phyloP scores from a whole-genome alignment of 164 flowering plant species.

The Platanus orientalis region DNA sequence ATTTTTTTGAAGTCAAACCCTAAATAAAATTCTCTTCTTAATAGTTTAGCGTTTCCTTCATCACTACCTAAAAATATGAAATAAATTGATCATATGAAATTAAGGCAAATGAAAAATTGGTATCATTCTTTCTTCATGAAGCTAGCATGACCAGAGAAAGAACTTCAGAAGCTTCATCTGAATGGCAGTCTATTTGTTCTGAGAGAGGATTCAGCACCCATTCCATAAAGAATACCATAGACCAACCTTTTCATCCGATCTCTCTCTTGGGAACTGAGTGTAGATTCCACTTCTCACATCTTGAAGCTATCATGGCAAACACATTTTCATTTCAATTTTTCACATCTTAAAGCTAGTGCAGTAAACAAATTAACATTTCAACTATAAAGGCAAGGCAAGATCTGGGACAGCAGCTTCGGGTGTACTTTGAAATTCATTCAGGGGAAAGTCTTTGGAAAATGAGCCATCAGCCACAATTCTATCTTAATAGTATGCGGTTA shows the following conservation, averaged over 20 bases:
- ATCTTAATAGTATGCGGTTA: constrained; percentile 98
- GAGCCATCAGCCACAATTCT: constrained; percentile 96
- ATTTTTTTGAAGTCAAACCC: no score
- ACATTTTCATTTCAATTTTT: no score
- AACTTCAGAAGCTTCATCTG: constrained; percentile 75
- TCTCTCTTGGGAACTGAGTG: constrained; percentile 55
- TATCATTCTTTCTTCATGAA: constrained; percentile 74
- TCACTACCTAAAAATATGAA: not conserved
- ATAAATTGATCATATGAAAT: not conserved
- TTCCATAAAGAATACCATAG: constrained; percentile 96
- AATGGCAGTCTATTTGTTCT: constrained; percentile 73
- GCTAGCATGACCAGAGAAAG: constrained; percentile 94
- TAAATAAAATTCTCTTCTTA: no score
- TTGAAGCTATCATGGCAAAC: constrained; percentile 84
- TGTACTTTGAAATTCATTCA: constrained; percentile 74
- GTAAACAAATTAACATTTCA: constrained; percentile 74
- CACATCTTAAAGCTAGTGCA: no score
- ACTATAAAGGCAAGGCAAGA: no score
- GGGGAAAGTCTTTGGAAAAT: constrained; percentile 72
- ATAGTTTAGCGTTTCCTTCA: not conserved
- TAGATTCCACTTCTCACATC: constrained; percentile 67
- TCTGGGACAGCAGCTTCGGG: no score
- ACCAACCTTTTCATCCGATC: constrained; percentile 85
- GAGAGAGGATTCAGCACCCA: constrained; percentile 88
- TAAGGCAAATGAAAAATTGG: not conserved